phyloP scores from a whole-genome alignment of 1,284 basidiomycete genomes.

The Bjerkandera adusta region DNA sequence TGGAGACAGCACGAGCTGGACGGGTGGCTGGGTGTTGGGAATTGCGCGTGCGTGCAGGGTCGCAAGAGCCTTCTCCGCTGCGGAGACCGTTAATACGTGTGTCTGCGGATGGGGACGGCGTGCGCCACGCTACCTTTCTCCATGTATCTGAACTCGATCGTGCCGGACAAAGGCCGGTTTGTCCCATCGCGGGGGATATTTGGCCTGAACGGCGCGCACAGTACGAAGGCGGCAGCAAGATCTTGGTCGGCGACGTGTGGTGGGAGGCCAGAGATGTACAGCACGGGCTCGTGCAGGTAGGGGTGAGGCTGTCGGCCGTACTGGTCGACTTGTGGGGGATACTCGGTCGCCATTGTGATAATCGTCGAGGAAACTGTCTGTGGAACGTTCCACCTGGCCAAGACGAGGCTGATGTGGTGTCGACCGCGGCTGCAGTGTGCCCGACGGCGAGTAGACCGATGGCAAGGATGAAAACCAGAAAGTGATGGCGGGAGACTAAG shows the following conservation, averaged over 20 bases:
- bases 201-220: constrained; percentile 76
- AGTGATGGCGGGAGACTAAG: constrained; percentile 2
- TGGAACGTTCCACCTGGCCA: not conserved
- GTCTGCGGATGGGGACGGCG: constrained; percentile 9
- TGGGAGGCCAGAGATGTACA: constrained; percentile 75
- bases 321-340: constrained; percentile 23
- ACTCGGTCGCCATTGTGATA: constrained; percentile 28
- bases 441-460: not conserved
- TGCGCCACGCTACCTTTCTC: constrained; percentile 60
- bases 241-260: constrained; percentile 70
- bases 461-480: not conserved
- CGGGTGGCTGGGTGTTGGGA: constrained; percentile 51
- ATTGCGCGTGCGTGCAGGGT: constrained; percentile 76
- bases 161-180: constrained; percentile 53
- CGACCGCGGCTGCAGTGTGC: no score
- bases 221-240: constrained; percentile 65
- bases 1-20: constrained; percentile 66
- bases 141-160: constrained; percentile 75
- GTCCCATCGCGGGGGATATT: constrained; percentile 62
- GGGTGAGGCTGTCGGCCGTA: constrained; percentile 48
- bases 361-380: constrained; percentile 7
- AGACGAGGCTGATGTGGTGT: not conserved
- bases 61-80: constrained; percentile 87
- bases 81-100: constrained; percentile 14
- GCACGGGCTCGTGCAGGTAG: constrained; percentile 74